Base-by-base conservation (phyloP, 2,329 filamentous ascomycete genomes). In the Coniella vitis region DNA sequence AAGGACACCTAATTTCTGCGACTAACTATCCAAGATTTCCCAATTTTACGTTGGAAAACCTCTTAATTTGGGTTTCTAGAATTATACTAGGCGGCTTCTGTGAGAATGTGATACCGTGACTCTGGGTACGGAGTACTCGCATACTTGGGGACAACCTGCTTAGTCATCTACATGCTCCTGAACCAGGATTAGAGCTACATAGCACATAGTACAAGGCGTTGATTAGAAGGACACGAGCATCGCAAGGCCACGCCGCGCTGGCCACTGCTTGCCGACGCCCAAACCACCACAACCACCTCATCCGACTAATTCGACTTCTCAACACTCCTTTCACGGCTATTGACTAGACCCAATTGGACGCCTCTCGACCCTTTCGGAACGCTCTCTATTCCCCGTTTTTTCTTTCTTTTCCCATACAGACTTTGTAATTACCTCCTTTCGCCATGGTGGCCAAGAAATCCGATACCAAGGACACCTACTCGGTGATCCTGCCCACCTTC, bases 401-500 rank as follows among this genome's bases (percentile, higher is more conserved):
- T n/a, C 25, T 29, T 29, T 4, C 8, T n/a, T 20, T 20, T 17
- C 41, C 41, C 36, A 34, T 16, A 44, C 35, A 12, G 42, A 14
- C 34, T 13, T 47, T 40, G 39, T 44, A 55, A 50, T 34, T 35
- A 9, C 21, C 35, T 21, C 22, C 37, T 25, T 16, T 49, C 50
- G 59, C 57, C 59, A 80, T 80, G 76, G 73, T 75, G 49, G 64
- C 70, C 45, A 73, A 71, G 58, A 61, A 65, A 43, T 51, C 58
- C 49, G 53, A 59, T 34, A 54, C 61, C 45, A 67, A 68, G 60
- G 76, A 93, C 77, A 95, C 91, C 72, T 98, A 96, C 79, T 95
- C 91, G 58, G 85, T 98, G 65, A 91, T 98, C 65, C 82, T 98
- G 57, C 93, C 93, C 50, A 98, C 93, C 54, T 98, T 95, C 81